A percentile compares a stretch with the other conserved stretches of the same genome.
These are phyloP conservation scores for Dothideomycetes sp. DNA, from an alignment of 2,329 filamentous ascomycete species.

Conservation along the genomic window DNA sequence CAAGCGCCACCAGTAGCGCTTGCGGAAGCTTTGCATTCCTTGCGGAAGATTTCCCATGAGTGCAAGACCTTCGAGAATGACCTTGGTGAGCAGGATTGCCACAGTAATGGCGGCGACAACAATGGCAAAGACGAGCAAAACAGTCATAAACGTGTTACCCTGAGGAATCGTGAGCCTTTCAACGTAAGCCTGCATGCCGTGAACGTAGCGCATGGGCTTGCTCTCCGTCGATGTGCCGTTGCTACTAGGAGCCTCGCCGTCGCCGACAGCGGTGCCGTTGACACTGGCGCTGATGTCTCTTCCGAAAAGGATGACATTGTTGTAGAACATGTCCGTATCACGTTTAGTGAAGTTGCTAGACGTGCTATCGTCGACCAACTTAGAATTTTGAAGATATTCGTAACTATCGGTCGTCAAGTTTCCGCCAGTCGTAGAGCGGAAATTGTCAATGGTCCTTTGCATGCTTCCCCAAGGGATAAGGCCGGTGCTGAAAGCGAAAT, in stretches of 20 bases:
- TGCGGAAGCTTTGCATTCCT: constrained; percentile 71
- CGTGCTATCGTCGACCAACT: constrained; percentile 47
- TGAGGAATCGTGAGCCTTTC: constrained; percentile 76
- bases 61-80: constrained; percentile 83
- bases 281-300: constrained; percentile 30
- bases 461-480: constrained; percentile 74
- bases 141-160: constrained; percentile 92
- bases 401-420: constrained; percentile 77
- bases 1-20: constrained; percentile 93
- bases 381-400: constrained; percentile 63
- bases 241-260: constrained; percentile 14
- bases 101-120: constrained; percentile 76
- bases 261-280: constrained; percentile 29
- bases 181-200: constrained; percentile 73
- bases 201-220: constrained; percentile 49
- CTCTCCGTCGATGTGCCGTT: constrained; percentile 21
- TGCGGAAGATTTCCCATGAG: constrained; percentile 81
- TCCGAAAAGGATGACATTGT: constrained; percentile 20
- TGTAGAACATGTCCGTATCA: constrained; percentile 8
- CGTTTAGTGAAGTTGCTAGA: constrained; percentile 14
- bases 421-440: constrained; percentile 71
- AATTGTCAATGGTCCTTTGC: constrained; percentile 74
- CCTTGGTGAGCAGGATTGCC: constrained; percentile 79
- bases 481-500: constrained; percentile 86
- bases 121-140: constrained; percentile 80